Evolutionary conservation across 2,329 filamentous ascomycete genomes (phyloP), one percentile per base, ranked within the genome.

Genomic region (Colletotrichum liaoningense): DNA sequence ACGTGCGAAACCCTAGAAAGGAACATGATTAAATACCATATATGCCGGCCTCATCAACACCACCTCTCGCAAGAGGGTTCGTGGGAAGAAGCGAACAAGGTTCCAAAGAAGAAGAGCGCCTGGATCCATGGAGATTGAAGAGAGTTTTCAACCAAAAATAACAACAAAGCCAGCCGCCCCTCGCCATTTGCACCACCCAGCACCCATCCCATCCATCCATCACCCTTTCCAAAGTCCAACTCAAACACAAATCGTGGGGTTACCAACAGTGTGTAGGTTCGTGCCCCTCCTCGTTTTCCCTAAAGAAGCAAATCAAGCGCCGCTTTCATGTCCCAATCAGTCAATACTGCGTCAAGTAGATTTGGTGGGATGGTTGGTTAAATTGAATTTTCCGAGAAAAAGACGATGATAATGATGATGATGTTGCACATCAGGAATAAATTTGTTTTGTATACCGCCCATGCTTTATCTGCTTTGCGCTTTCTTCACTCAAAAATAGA

Each of bases 401-500:
- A 46, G 38, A 42, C 1, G 14, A 38, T 16, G 35, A 38, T 4
- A 12, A 38, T 5, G 14, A n/a, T 16, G n/a, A 54, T n/a, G 35
- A 38, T 38, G 38, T 28, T 24, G 16, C 16, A 14, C 16, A 42
- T 22, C 33, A 5, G 24, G 5, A 14, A 9, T 16, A 30, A 30
- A 30, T 28, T 38, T 56, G 2, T n/a, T 5, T 24, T 12, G 16
- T 64, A 1, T 26, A 9, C 16, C 3, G 12, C 24, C 30, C 9
- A 12, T 26, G 22, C n/a, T 55, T 35, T 14, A n/a, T 28, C 11
- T 35, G 1, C 12, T 22, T 60, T 60, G 57, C 9, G 19, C 22
- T 11, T 42, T 60, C 11, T 42, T 59, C 19, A 33, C 8, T 70
- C 64, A 90, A 75, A 89, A 91, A 77, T 91, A 91, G 75, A 88